phyloP scores from a whole-genome alignment of 2,329 filamentous ascomycete species.

The Thyridium curvatum region DNA sequence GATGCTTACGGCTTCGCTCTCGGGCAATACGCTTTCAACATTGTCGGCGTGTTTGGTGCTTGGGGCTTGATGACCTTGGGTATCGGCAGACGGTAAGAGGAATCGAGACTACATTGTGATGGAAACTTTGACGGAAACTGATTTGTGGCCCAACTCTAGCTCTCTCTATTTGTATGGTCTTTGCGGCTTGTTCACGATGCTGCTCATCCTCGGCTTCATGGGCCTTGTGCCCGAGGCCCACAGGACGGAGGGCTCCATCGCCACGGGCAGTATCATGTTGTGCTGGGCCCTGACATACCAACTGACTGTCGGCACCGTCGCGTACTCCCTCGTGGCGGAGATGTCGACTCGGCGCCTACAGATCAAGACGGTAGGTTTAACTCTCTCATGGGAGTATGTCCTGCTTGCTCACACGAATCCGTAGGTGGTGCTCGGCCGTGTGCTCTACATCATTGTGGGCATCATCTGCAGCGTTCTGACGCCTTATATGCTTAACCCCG shows the following conservation, averaged over 20 bases:
- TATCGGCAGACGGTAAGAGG: slow-evolving; percentile 56
- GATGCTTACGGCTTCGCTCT: slow-evolving; percentile 55
- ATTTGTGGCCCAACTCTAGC: background rate
- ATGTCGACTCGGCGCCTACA: slow-evolving; percentile 75
- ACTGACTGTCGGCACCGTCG: slow-evolving; percentile 80
- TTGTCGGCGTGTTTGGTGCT: slow-evolving; percentile 73
- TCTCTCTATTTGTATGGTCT: slow-evolving; percentile 72
- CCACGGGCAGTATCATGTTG: slow-evolving; percentile 81
- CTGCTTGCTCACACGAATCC: background rate
- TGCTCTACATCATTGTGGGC: slow-evolving; percentile 73
- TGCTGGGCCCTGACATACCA: slow-evolving; percentile 80
- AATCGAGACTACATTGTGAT: too few species aligned
- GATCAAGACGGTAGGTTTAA: slow-evolving; percentile 64
- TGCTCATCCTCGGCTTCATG: slow-evolving; percentile 78
- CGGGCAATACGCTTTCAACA: slow-evolving; percentile 65
- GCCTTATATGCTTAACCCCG: slow-evolving; percentile 88
- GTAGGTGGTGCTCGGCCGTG: slow-evolving; percentile 69
- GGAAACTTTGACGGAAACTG: slow-evolving; percentile 1
- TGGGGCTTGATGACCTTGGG: slow-evolving; percentile 75
- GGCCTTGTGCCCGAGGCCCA: slow-evolving; percentile 62
- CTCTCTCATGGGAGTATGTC: background rate
- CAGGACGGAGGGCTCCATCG: slow-evolving; percentile 57
- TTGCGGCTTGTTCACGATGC: slow-evolving; percentile 65
- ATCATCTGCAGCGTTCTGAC: slow-evolving; percentile 79
- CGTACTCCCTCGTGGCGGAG: slow-evolving; percentile 83